Base-by-base conservation (phyloP, 2,329 filamentous ascomycete species). In the Cadophora malorum region DNA sequence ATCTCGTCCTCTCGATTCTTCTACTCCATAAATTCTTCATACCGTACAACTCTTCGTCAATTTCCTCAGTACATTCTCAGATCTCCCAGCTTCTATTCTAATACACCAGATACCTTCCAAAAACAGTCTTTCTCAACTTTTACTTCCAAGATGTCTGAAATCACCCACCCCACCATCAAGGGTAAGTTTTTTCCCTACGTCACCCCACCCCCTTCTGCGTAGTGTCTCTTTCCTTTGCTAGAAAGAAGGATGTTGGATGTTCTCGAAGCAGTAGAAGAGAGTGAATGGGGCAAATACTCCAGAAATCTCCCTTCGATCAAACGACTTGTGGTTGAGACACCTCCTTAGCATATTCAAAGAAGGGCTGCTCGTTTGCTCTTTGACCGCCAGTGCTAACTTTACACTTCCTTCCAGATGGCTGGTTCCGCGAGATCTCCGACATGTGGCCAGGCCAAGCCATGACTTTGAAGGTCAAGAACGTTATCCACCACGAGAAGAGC, bases 391-490 rank as follows among this genome's bases (percentile, higher is more conserved):
- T 66, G 60, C 56, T 64, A 47, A 55, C 65, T 50, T 65, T 58
- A 41, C 45, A 41, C 69, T 25, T 64, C 52, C 25, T 55, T 55
- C 56, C 63, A 72, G 96, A 98, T 97, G 96, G 95, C 85, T 99
- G 96, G 96, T 99, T 99, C 91, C 92, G 94, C 82, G 96, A 99
- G 85, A 94, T 97, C 84, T 97, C 92, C 76, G 86, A 96, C 79
- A 98, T 99, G 95, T 99, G 96, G 96, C 95, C 96, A 71, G 88
- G 96, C 81, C 96, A 98, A 86, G 96, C 96, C 80, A 98, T 98
- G 95, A 97, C 92, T 76, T 91, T 97, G 80, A 94, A 92, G 83
- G 96, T 99, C 83, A 95, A 99, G 82, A 93, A 97, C 86, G 90
- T 99, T 79, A 87, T 99, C 72, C 94, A 97, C 88, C 95, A 98